These are phyloP conservation scores for Pseudocercospora eumusae DNA, from an alignment of 2,329 filamentous ascomycete species.

Conservation along the genomic window DNA sequence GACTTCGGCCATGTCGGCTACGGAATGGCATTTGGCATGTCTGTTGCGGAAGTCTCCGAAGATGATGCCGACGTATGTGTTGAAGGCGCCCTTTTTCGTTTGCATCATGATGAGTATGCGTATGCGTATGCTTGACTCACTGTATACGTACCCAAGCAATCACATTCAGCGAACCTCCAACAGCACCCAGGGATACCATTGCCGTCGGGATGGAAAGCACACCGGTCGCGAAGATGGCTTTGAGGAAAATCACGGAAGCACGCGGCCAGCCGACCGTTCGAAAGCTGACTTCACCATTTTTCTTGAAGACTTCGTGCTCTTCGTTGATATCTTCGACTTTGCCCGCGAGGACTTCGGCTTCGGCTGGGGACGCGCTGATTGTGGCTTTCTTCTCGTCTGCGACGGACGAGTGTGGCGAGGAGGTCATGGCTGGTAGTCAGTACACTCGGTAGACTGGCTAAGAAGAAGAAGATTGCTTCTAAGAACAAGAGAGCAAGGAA, in stretches of 20 bases:
- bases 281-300: slow-evolving; percentile 53
- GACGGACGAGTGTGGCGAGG: slow-evolving; percentile 1
- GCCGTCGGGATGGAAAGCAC: slow-evolving; percentile 53
- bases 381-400: slow-evolving; percentile 8
- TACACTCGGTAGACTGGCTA: background rate
- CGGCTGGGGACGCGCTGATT: slow-evolving; percentile 3
- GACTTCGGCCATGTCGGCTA: slow-evolving; percentile 60
- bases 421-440: background rate
- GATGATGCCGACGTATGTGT: slow-evolving; percentile 18
- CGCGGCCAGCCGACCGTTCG: slow-evolving; percentile 57
- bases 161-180: slow-evolving; percentile 52
- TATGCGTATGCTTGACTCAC: slow-evolving; percentile 48
- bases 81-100: slow-evolving; percentile 3
- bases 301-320: slow-evolving; percentile 54
- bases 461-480: background rate
- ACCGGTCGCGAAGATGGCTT: slow-evolving; percentile 54
- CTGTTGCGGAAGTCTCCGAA: slow-evolving; percentile 49
- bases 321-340: slow-evolving; percentile 33
- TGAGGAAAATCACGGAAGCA: slow-evolving; percentile 56
- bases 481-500: background rate
- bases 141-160: slow-evolving; percentile 44
- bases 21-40: slow-evolving; percentile 55
- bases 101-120: background rate
- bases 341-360: slow-evolving; percentile 18
- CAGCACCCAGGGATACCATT: slow-evolving; percentile 51